phyloP scores from a whole-genome alignment of 31 red algal genomes.

The Porphyra umbilicalis region DNA sequence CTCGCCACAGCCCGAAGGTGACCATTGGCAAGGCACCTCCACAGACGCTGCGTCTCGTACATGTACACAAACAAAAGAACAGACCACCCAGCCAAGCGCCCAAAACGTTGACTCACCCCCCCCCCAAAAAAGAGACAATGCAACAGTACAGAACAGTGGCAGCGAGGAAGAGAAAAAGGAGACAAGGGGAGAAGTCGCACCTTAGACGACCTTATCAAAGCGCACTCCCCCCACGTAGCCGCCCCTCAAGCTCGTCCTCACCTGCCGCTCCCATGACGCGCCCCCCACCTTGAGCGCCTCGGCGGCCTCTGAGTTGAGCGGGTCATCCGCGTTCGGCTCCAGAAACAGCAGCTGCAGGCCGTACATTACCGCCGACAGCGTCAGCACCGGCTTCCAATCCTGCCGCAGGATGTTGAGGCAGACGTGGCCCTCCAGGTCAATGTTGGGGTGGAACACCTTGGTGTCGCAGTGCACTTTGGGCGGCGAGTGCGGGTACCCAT shows the following conservation, averaged over 20 bases:
- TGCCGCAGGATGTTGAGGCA: constrained; percentile 92
- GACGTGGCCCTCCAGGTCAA: constrained; percentile 85
- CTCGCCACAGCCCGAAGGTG: too few relatives aligned
- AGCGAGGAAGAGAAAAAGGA: too few relatives aligned
- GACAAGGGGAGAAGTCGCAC: too few relatives aligned
- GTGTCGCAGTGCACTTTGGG: constrained; percentile 75
- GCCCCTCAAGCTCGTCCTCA: constrained; percentile 35
- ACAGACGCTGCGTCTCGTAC: too few relatives aligned
- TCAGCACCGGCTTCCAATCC: constrained; percentile 90
- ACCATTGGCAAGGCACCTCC: too few relatives aligned
- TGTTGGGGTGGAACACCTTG: constrained; percentile 85
- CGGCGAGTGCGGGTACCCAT: constrained; percentile 79
- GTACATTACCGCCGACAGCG: constrained; percentile 71
- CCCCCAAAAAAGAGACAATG: too few relatives aligned
- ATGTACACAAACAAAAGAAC: too few relatives aligned
- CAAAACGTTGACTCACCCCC: too few relatives aligned
- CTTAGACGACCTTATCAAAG: constrained; percentile 9
- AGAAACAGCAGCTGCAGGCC: constrained; percentile 79
- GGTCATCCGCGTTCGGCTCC: constrained; percentile 85
- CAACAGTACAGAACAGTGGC: too few relatives aligned
- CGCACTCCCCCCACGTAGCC: constrained; percentile 47
- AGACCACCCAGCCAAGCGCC: too few relatives aligned
- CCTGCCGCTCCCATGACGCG: constrained; percentile 43
- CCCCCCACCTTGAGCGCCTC: constrained; percentile 44
- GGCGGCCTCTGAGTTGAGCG: constrained; percentile 80